Evolutionary conservation across 768 basidiomycete species (phyloP).

Genomic region (Naganishia onofrii): DNA sequence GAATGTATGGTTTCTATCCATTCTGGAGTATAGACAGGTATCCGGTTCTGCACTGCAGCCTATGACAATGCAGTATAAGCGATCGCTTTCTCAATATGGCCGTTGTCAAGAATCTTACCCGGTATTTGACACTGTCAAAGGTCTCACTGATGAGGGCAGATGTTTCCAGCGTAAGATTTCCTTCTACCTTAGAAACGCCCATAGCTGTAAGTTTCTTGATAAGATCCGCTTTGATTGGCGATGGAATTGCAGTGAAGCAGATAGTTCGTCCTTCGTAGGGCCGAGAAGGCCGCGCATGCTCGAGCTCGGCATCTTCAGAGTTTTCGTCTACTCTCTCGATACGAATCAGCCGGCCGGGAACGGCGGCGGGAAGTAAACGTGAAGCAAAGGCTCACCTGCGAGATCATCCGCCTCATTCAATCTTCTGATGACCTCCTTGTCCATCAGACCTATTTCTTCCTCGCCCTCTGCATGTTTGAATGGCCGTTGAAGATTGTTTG

Average conservation of each 20-base stretch:
- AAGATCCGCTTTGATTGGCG: slow-evolving; percentile 60
- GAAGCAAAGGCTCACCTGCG: slow-evolving; percentile 34
- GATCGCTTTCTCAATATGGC: background rate
- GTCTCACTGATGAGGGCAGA: slow-evolving; percentile 80
- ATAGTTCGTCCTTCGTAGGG: slow-evolving; percentile 22
- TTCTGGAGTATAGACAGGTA: slow-evolving; percentile 72
- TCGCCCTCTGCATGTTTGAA: slow-evolving; percentile 21
- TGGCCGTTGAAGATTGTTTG: background rate
- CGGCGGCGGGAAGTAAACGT: background rate
- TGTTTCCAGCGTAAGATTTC: slow-evolving; percentile 76
- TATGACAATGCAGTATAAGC: slow-evolving; percentile 45
- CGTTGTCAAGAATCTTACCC: slow-evolving; percentile 54
- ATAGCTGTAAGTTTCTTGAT: slow-evolving; percentile 77
- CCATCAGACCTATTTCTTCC: slow-evolving; percentile 37
- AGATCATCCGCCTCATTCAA: slow-evolving; percentile 37
- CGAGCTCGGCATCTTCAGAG: slow-evolving; percentile 34
- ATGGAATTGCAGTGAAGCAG: slow-evolving; percentile 25
- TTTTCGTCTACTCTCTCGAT: slow-evolving; percentile 14
- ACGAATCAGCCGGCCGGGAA: slow-evolving; percentile 30
- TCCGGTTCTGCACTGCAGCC: slow-evolving; percentile 77
- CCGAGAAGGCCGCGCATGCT: slow-evolving; percentile 11
- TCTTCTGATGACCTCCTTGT: slow-evolving; percentile 38
- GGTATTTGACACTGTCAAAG: slow-evolving; percentile 82
- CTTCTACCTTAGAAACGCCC: slow-evolving; percentile 64
- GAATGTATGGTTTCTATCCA: slow-evolving; percentile 74